These are phyloP conservation scores for Ustanciosporium gigantosporum DNA, from an alignment of 1,284 basidiomycete species.

Conservation along the genomic window DNA sequence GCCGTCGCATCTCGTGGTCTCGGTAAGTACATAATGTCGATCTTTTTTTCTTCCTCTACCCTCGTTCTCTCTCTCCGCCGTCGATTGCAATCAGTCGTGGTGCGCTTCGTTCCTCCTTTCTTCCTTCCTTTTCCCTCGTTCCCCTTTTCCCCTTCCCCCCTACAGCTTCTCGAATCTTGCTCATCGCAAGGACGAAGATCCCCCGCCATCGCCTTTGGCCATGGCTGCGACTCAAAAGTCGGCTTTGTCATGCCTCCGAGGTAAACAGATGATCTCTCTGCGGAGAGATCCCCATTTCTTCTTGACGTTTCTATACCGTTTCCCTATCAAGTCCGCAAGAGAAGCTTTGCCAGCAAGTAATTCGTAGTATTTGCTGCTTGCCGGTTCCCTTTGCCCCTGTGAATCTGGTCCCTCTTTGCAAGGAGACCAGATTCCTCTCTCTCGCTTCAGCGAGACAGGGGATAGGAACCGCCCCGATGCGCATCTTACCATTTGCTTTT, in stretches of 20 bases:
- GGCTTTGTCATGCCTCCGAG: background rate
- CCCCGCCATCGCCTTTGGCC: background rate
- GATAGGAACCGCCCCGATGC: too few species aligned
- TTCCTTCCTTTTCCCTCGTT: conserved; percentile 1
- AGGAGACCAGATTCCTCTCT: too few species aligned
- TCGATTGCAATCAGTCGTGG: background rate
- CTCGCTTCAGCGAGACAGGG: too few species aligned
- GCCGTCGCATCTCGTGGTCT: conserved; percentile 93
- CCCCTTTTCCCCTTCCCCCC: background rate
- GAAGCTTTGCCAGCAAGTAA: conserved; percentile 22
- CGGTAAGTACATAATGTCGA: conserved; percentile 73
- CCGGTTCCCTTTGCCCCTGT: too few species aligned
- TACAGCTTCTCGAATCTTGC: background rate
- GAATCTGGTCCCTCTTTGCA: too few species aligned
- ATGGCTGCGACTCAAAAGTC: background rate
- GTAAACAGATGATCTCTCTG: background rate
- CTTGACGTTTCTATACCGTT: background rate
- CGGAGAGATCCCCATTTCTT: background rate
- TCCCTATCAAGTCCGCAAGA: conserved; percentile 18
- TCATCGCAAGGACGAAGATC: background rate
- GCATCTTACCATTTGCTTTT: too few species aligned
- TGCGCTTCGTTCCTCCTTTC: conserved; percentile 1
- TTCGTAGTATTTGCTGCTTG: too few species aligned
- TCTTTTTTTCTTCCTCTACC: background rate
- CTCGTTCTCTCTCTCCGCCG: background rate